Base-by-base conservation (phyloP, 164 flowering plant species). In the Magnolia kwangsiensis region DNA sequence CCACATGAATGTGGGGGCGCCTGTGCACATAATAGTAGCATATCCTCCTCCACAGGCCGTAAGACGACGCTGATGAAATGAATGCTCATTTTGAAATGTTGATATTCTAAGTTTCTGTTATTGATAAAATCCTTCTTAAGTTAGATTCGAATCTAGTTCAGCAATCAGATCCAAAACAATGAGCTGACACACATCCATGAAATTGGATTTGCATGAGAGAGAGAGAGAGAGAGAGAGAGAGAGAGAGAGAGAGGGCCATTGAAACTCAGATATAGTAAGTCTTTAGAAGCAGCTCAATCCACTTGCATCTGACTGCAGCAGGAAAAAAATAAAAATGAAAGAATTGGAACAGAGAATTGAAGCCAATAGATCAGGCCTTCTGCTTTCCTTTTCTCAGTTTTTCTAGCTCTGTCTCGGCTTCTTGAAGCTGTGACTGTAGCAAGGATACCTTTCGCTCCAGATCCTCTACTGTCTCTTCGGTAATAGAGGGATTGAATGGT, bases 391-490 rank as follows among this genome's bases (percentile, higher is more conserved):
- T 94, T 73, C 83, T 84, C 67, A 87, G 76, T 82, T 75, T 88
- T 51, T 96, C 99, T 21, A 96, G 88, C 78, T 91, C 94, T 37
- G 80, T 81, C 84, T 94, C 98, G 8, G 97, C 92, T 9, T 89
- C 88, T 81, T 84, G 74, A 74, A 96, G 77, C 83, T 87, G 90
- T 59, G 72, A 77, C 77, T 72, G 85, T 51, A 96, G 82, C 2
- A 82, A 77, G 13, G 87, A 74, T 73, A 96, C 82, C 82, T 89
- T 90, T 63, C 23, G 79, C 84, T 92, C 92, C 76, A 94, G 73
- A 72, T 83, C 89, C 78, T 96, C 97, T 37, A 90, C 79, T 1
- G 88, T 80, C 20, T 82, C 91, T 27, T 31, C 81, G 66, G 81
- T 7, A 63, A 4, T 14, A 67, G 59, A 50, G 76, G 94, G 90